Evolutionary conservation across 2,329 filamentous ascomycete genomes (phyloP).

Genomic region (Albifimbria verrucaria): DNA sequence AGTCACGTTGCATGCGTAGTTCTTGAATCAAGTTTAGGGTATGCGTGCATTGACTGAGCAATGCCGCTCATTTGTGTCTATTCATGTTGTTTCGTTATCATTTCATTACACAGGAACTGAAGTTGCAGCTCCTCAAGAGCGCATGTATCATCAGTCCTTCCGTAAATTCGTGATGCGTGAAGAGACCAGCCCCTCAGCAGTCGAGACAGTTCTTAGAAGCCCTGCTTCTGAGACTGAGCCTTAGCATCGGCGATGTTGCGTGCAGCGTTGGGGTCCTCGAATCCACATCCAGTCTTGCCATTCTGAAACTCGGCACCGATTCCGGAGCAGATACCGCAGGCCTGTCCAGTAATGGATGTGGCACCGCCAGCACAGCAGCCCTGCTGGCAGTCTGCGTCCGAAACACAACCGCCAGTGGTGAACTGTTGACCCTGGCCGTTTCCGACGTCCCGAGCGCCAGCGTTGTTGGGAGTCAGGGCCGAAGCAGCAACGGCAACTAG

Average conservation of each 20-base stretch:
- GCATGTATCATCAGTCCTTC: too few relatives aligned
- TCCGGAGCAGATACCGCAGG: slow-evolving; percentile 24
- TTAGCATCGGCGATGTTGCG: slow-evolving; percentile 1
- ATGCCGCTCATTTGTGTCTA: too few relatives aligned
- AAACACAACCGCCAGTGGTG: slow-evolving; percentile 26
- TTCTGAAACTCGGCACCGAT: slow-evolving; percentile 24
- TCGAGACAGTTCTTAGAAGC: neutral
- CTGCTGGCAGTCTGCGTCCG: slow-evolving; percentile 21
- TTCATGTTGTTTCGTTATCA: too few relatives aligned
- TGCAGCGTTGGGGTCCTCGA: slow-evolving; percentile 13
- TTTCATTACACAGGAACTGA: too few relatives aligned
- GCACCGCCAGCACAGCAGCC: slow-evolving; percentile 23
- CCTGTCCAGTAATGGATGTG: neutral
- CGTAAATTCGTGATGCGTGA: too few relatives aligned
- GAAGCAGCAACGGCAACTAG: slow-evolving; percentile 6
- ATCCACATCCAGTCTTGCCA: slow-evolving; percentile 27
- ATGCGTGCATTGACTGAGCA: too few relatives aligned
- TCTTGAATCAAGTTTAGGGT: too few relatives aligned
- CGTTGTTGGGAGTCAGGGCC: slow-evolving; percentile 9
- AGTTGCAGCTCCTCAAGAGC: too few relatives aligned
- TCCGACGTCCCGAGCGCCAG: slow-evolving; percentile 21
- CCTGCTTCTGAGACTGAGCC: neutral
- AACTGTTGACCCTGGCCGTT: slow-evolving; percentile 22
- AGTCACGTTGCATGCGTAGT: too few relatives aligned
- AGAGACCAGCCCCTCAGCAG: neutral